Percentiles rank a stretch among this genome's conserved stretches.
Conservation (phyloP, 148 eudicot genomes). For the Chenopodium quinoa region DNA sequence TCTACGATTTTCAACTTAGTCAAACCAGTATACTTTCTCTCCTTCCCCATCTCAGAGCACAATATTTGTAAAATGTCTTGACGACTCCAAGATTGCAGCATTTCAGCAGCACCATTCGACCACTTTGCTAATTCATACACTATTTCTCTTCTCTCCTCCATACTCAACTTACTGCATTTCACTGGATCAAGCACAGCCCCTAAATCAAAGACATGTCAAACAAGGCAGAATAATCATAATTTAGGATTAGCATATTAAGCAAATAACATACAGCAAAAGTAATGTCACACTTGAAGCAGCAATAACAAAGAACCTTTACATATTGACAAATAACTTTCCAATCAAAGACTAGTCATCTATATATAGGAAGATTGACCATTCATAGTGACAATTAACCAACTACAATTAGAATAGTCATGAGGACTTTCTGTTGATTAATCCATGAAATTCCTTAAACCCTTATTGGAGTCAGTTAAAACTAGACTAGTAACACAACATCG, state of each 20-base stretch:
- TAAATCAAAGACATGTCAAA: slow-evolving; percentile 31
- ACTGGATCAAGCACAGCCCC: slow-evolving; percentile 56
- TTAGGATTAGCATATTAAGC: neutral
- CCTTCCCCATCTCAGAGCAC: slow-evolving; percentile 85
- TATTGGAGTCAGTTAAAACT: neutral
- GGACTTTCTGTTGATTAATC: slow-evolving; percentile 16
- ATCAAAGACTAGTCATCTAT: slow-evolving; percentile 15
- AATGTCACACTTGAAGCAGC: neutral
- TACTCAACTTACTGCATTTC: slow-evolving; percentile 58
- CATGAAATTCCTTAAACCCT: slow-evolving; percentile 10
- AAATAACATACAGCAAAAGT: neutral
- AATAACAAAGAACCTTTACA: slow-evolving; percentile 1
- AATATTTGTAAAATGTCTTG: slow-evolving; percentile 75
- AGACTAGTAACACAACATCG: neutral
- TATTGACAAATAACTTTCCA: slow-evolving; percentile 7
- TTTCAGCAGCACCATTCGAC: slow-evolving; percentile 64
- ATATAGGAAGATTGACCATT: slow-evolving; percentile 12
- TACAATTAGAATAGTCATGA: slow-evolving; percentile 1
- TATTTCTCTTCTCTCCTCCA: slow-evolving; percentile 72
- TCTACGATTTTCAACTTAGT: slow-evolving; percentile 82
- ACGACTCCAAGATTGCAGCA: slow-evolving; percentile 78
- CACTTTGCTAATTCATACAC: slow-evolving; percentile 66
- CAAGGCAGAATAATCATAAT: slow-evolving; percentile 6
- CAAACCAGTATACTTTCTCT: slow-evolving; percentile 81
- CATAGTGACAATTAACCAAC: slow-evolving; percentile 6